Base-by-base conservation (phyloP, 768 basidiomycete genomes). In the Tricholoma furcatifolium region DNA sequence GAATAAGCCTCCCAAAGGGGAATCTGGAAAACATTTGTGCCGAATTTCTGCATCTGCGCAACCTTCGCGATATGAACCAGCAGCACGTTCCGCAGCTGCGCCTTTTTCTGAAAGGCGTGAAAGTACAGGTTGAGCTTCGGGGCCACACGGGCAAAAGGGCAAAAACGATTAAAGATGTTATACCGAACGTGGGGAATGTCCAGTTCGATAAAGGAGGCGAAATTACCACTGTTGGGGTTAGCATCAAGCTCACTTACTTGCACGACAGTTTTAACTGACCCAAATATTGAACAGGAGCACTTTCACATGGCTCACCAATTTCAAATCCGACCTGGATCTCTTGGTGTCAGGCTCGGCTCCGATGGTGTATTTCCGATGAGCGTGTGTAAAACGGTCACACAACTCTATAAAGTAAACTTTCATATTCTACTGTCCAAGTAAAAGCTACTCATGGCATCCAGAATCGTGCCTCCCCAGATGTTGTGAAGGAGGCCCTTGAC, bases 381-480 rank as follows among this genome's bases (percentile, higher is more conserved):
- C 2, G 60, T 55, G 12, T 70, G 69, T 32, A 51, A 20, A 7
- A 69, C 69, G 4, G 47, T 58, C 2, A 56, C 65, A 15, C 70
- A 72, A 35, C 43, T 71, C 3, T 70, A 65, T 44, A 66, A 67
- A 55, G 70, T 68, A 41, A 43, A 7, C 27, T 54, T 21, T n/a
- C 6, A 14, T 31, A 3, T 17, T 32, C 7, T 39, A 17, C 20
- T 0, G 15, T 24, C 2, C 23, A 42, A 31, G 46, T 18, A 6
- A 17, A 30, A 3, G 27, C 7, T 27, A 31, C 14, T 34, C 23
- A n/a, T 27, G 51, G 30, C 38, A 3, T 10, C 17, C 24, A 72
- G 68, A 67, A 64, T 35, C 65, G 64, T 43, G 48, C 68, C 4
- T 59, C 67, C 0, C 67, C 69, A 1, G 67, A 72, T 4, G 58